A percentile compares a stretch with the other conserved stretches of the same genome.
Evolutionary conservation across 2,329 filamentous ascomycete genomes (phyloP).

Genomic region (Elsinoe ampelina): DNA sequence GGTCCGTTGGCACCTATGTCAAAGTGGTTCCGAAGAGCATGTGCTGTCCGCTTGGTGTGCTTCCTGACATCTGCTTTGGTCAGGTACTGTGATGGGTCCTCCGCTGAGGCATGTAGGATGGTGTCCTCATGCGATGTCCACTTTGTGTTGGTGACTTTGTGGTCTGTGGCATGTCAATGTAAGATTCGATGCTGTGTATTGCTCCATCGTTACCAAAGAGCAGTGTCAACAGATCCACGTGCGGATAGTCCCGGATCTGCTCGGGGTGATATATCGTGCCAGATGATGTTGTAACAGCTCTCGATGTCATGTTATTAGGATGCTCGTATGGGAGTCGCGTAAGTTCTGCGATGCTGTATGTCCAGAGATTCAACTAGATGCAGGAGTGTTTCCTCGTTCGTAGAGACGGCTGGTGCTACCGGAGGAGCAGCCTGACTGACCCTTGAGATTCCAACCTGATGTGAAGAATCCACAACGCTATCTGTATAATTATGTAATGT

Average conservation of each 20-base stretch:
- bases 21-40: slow-evolving; percentile 47
- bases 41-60: slow-evolving; percentile 45
- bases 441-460: no score
- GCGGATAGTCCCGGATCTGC: slow-evolving; percentile 1
- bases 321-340: no score
- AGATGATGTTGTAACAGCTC: background rate
- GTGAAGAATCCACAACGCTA: no score
- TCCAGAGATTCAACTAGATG: no score
- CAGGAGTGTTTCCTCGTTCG: no score
- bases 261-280: slow-evolving; percentile 2
- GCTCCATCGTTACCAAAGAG: background rate
- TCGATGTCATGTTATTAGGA: background rate
- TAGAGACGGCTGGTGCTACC: no score
- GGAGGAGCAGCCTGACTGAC: no score
- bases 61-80: slow-evolving; percentile 44
- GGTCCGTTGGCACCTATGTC: slow-evolving; percentile 43
- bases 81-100: slow-evolving; percentile 44
- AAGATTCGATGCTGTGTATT: no score
- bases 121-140: slow-evolving; percentile 38
- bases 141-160: slow-evolving; percentile 14
- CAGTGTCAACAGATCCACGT: background rate
- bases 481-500: no score
- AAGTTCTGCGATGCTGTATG: no score
- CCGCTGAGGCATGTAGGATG: slow-evolving; percentile 49
- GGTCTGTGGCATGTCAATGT: background rate